phyloP scores from a whole-genome alignment of 2,329 filamentous ascomycete genomes.

The Aspergillus neotritici region DNA sequence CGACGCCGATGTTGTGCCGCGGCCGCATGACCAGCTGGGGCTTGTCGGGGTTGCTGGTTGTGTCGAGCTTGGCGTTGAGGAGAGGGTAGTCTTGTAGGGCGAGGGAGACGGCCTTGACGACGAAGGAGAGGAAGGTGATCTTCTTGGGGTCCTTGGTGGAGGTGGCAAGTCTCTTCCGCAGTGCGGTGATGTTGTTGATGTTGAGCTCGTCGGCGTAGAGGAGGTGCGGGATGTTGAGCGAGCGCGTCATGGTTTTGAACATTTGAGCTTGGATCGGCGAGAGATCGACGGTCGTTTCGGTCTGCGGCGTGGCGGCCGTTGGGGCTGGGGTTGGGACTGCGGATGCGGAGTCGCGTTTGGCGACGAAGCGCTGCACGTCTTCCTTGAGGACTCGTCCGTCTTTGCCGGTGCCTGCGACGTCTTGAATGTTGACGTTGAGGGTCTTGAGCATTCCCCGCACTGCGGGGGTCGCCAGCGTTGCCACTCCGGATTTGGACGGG shows the following conservation, averaged over 20 bases:
- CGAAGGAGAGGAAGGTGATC: conserved; percentile 86
- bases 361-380: conserved; percentile 70
- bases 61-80: conserved; percentile 79
- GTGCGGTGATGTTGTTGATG: conserved; percentile 65
- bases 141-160: conserved; percentile 50
- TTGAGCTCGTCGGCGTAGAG: conserved; percentile 88
- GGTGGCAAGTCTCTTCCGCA: conserved; percentile 72
- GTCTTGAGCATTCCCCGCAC: conserved; percentile 84
- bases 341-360: conserved; percentile 43
- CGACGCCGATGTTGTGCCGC: conserved; percentile 90
- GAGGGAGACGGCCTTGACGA: conserved; percentile 90
- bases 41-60: conserved; percentile 51
- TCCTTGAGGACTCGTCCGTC: conserved; percentile 90
- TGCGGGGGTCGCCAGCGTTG: conserved; percentile 79
- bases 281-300: conserved; percentile 64
- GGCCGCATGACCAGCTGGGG: conserved; percentile 72
- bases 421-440: conserved; percentile 67
- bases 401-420: conserved; percentile 78
- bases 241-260: conserved; percentile 97
- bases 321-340: conserved; percentile 14
- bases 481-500: conserved; percentile 53
- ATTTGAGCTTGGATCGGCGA: conserved; percentile 81
- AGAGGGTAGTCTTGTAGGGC: conserved; percentile 75
- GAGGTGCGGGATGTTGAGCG: conserved; percentile 87
- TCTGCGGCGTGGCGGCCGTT: conserved; percentile 46